Conservation (phyloP, 2,329 filamentous ascomycete genomes). For the Beauveria sp. region DNA sequence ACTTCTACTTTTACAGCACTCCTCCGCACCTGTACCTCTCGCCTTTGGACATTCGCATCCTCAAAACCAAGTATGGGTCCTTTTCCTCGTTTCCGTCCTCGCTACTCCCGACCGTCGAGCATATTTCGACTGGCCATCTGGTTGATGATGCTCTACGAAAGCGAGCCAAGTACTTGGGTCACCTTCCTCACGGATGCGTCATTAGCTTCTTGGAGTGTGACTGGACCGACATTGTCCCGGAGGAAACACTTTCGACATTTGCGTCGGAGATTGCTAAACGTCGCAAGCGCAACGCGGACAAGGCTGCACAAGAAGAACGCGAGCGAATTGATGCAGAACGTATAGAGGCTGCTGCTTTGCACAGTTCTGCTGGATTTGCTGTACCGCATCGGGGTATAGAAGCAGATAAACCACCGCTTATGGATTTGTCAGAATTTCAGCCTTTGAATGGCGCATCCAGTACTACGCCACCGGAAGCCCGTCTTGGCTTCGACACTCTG, state of each 20-base stretch:
- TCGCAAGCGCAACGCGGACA: constrained; percentile 71
- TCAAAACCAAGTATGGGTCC: constrained; percentile 80
- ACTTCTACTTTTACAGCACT: constrained; percentile 83
- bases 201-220: constrained; percentile 89
- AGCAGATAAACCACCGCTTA: constrained; percentile 28
- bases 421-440: constrained; percentile 57
- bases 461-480: constrained; percentile 47
- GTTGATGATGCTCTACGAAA: constrained; percentile 80
- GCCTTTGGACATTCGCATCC: constrained; percentile 82
- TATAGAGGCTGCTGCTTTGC: constrained; percentile 63
- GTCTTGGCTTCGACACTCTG: constrained; percentile 57
- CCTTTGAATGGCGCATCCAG: constrained; percentile 46
- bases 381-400: constrained; percentile 30
- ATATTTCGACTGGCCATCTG: constrained; percentile 79
- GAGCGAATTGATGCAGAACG: constrained; percentile 76
- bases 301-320: constrained; percentile 78
- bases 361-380: constrained; percentile 37
- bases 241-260: constrained; percentile 69
- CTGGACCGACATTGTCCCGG: constrained; percentile 81
- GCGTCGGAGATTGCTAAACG: constrained; percentile 67
- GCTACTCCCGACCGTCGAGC: constrained; percentile 78
- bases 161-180: constrained; percentile 76
- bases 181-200: constrained; percentile 84
- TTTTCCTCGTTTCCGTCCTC: constrained; percentile 79
- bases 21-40: constrained; percentile 85